Evolutionary conservation across 495 filamentous ascomycete species (phyloP).

Genomic region (Acidiella bohemica): DNA sequence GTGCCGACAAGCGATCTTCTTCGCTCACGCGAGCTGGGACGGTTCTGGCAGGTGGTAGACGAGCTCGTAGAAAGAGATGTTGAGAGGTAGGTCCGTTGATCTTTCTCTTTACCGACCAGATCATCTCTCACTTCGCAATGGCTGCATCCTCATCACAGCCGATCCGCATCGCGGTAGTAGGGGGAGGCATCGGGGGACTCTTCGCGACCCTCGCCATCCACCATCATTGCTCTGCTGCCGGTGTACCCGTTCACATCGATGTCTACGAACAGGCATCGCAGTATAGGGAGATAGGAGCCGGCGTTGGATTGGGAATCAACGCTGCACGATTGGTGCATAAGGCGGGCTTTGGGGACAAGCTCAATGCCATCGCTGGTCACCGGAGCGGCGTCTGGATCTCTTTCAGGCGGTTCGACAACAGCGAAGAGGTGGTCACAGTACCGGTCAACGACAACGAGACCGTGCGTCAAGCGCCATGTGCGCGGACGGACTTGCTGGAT

Average conservation of each 20-base stretch:
- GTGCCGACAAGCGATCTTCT: too few relatives aligned
- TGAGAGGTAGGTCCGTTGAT: not conserved
- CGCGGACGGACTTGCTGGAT: conserved; percentile 14
- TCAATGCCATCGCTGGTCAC: conserved; percentile 14
- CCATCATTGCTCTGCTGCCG: conserved; percentile 10
- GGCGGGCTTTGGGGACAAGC: conserved; percentile 11
- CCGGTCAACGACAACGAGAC: conserved; percentile 14
- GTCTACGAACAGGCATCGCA: conserved; percentile 18
- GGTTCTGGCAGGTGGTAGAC: too few relatives aligned
- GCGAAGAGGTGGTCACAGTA: conserved; percentile 14
- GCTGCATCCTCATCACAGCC: too few relatives aligned
- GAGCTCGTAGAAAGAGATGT: too few relatives aligned
- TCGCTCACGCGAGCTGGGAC: too few relatives aligned
- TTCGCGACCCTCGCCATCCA: conserved; percentile 15
- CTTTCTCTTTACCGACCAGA: not conserved
- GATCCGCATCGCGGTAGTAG: conserved; percentile 13
- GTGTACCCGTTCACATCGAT: conserved; percentile 11
- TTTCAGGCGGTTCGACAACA: conserved; percentile 16
- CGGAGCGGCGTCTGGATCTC: conserved; percentile 14
- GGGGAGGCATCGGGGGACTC: conserved; percentile 17
- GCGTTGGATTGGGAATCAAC: conserved; percentile 15
- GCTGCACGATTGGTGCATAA: conserved; percentile 15
- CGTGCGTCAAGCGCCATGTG: conserved; percentile 15
- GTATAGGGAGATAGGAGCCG: conserved; percentile 19
- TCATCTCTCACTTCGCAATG: too few relatives aligned